Evolutionary conservation across 2,329 filamentous ascomycete genomes (phyloP), one percentile per base, ranked within the genome.

Genomic region (Fusarium sp.): DNA sequence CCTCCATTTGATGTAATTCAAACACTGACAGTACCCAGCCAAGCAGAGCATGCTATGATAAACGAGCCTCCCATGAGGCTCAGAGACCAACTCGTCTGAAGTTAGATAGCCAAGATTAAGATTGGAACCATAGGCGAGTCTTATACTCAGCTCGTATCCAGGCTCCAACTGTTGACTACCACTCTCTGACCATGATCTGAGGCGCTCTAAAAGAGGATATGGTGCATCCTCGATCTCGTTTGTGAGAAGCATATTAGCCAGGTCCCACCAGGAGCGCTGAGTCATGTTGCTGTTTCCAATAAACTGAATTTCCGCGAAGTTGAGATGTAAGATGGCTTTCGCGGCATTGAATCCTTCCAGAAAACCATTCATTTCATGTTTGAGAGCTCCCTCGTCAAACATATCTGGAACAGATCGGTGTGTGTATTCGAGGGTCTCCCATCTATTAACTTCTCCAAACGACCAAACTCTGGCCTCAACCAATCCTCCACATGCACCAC

Each of bases 391-490:
- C 16, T 41, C 43, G 0, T 13, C 22, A 18, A 67, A 52, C 39
- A 67, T 64, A 2, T 67, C 59, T 6, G 59, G 50, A 27, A 67
- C 54, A 9, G 65, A 67, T 39, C 65, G 14, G 13, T 67, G 59
- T 1, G 59, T 56, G 7, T 56, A 67, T n/a, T n/a, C 22, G n/a
- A 27, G n/a, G n/a, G n/a, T n/a, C n/a, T n/a, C n/a, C n/a, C n/a
- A n/a, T n/a, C n/a, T n/a, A n/a, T n/a, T n/a, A n/a, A n/a, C n/a
- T n/a, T n/a, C n/a, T n/a, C n/a, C n/a, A n/a, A n/a, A n/a, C n/a
- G n/a, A n/a, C n/a, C n/a, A n/a, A n/a, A n/a, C n/a, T n/a, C n/a
- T n/a, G n/a, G n/a, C n/a, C n/a, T 67, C 48, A 4, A 64, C 22
- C 43, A 67, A 41, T 2, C 65, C 65, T 9, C 65, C 59, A 2